Conservation (phyloP, 768 basidiomycete genomes). For the Gyrodon lividus region DNA sequence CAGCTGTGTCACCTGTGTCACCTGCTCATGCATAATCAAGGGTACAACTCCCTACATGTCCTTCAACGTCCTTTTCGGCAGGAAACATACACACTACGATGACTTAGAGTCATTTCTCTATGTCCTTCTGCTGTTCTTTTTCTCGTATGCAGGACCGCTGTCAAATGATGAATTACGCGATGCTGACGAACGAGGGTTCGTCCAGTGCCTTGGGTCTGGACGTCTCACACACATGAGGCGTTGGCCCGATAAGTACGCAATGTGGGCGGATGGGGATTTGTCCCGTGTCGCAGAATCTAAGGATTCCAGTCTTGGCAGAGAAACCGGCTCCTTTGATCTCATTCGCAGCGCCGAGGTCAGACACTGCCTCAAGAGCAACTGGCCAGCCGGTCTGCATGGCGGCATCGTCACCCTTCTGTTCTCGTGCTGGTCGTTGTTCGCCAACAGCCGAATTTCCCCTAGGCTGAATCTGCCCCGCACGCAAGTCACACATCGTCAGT, state of each 20-base stretch:
- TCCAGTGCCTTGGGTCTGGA: not conserved
- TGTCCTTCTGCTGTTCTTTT: constrained; percentile 14
- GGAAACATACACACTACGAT: constrained; percentile 6
- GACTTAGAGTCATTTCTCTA: constrained; percentile 20
- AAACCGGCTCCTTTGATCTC: not conserved
- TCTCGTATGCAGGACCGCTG: constrained; percentile 8
- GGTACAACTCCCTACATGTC: constrained; percentile 15
- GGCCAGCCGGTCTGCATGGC: not conserved
- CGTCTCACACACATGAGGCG: not conserved
- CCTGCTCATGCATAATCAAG: not conserved
- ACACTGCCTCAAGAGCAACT: not conserved
- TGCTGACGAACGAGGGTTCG: constrained; percentile 1
- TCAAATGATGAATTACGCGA: not conserved
- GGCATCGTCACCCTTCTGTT: not conserved
- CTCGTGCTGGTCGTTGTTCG: not conserved
- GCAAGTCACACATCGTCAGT: not conserved
- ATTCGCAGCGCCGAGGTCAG: not conserved
- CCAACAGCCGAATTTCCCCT: not conserved
- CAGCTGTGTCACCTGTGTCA: not conserved
- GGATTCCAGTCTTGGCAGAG: not conserved
- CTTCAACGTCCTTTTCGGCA: constrained; percentile 1
- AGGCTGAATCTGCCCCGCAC: not conserved
- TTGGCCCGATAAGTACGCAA: constrained; percentile 2
- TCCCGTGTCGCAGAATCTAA: not conserved
- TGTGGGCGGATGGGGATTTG: not conserved